Evolutionary conservation across 306 rosid genomes (phyloP), one percentile per base, ranked within the genome.

Genomic region (Cyclanthera cordifolia): DNA sequence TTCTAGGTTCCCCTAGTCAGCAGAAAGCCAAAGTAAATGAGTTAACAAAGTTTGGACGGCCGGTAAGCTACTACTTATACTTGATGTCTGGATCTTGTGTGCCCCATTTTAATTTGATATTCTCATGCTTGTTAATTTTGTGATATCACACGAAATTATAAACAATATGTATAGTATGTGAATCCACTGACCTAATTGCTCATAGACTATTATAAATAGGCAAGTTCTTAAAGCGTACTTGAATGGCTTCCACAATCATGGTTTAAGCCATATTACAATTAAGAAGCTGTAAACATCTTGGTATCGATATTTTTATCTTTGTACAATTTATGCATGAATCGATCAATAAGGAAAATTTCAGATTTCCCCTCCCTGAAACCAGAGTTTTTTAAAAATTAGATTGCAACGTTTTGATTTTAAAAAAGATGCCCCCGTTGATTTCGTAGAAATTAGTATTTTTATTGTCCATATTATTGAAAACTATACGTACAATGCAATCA

Each of bases 1-100:
- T 39, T 58, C 67, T 57, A 91, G 97, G 97, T 76, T 82, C 65
- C 73, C 96, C 96, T 12, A 91, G 91, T 54, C 92, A 86, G 66
- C 88, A 61, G 75, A 88, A 77, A 77, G 96, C 94, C 70, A 90
- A 85, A 82, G 73, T 79, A 58, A 76, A 89, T 20, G 88, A 91
- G 74, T 72, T 83, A 47, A 79, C 97, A 19, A 91, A 88, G 81
- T 91, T 91, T 53, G 97, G 96, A 71, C 94, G 97, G 19, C 97
- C 96, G 20, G 96, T 91, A 74, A 91, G 97, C 84, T 43, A 17
- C 72, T 67, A 24, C 43, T 49, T 67, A 37, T 58, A 41, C 54
- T 68, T 74, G 6, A 74, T 8, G 27, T 63, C 43, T 69, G 43
- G 73, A 50, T 59, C 25, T 49, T 70, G 46, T 34, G 65, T 73